Evolutionary conservation across 768 basidiomycete species (phyloP), one percentile per base, ranked within the genome.

Genomic region (Sporobolomyces phaffii): DNA sequence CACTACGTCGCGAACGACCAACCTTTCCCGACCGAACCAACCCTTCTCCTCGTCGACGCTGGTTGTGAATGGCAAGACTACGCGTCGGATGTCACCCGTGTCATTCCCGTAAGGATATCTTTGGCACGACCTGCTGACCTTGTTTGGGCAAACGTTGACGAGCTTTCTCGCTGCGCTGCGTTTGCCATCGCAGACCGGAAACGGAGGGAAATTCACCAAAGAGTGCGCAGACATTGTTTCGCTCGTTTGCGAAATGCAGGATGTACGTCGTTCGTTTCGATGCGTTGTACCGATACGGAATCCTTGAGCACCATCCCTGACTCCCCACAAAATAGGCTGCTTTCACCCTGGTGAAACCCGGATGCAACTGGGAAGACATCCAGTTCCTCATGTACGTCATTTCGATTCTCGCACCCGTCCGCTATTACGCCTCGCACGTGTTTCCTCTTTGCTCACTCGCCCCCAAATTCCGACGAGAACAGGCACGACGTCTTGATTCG

Each of bases 191-290:
- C 43, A 90, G 18, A 85, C 96, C n/a, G 94, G 94, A 0, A 98
- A 97, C 73, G 86, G 87, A 4, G 94, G 94, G 0, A 88, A 84
- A 74, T 97, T 93, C 77, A 88, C 90, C 0, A 78, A 84, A 10
- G 88, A 90, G 77, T 87, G 89, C 0, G 83, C 82, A 33, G 86
- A 83, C 3, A 90, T 99, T 36, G 96, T 96, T 76, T 82, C 86
- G 65, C 82, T 96, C 45, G 94, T 97, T 1, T 80, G 90, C 28
- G 84, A 84, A 73, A 97, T 99, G 92, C 94, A 98, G 75, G 83
- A 83, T 77, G 89, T 89, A 64, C 36, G 79, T 68, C 3, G 4
- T 14, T 22, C 13, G 40, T 52, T 33, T 5, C 26, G 13, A 7
- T 31, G 24, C 24, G 5, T n/a, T n/a, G n/a, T n/a, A n/a, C n/a